These are phyloP conservation scores for Thielaviopsis ethacetica DNA, from an alignment of 2,329 filamentous ascomycete species.

Conservation along the genomic window DNA sequence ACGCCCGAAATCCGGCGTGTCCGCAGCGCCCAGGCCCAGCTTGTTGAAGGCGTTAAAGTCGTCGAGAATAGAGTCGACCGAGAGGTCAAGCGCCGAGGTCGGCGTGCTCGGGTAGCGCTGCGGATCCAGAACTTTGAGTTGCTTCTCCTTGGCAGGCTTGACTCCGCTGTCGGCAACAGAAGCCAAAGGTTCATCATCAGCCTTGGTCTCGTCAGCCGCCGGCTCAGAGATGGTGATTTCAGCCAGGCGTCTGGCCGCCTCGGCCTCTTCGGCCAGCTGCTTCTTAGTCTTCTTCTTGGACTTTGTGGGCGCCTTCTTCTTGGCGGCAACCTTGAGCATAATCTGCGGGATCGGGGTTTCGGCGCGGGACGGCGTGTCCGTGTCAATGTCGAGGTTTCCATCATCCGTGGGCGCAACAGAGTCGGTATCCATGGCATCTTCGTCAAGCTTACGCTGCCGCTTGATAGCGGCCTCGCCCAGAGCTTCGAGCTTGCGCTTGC, in stretches of 20 bases:
- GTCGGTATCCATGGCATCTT: conserved; percentile 57
- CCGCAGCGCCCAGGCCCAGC: conserved; percentile 26
- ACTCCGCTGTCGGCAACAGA: conserved; percentile 31
- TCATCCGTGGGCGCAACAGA: conserved; percentile 34
- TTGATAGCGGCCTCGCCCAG: conserved; percentile 42
- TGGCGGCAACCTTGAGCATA: conserved; percentile 35
- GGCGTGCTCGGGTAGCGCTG: conserved; percentile 33
- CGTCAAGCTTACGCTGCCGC: conserved; percentile 63
- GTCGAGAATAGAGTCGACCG: conserved; percentile 29
- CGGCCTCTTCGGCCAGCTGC: conserved; percentile 51
- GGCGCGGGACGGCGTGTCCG: conserved; percentile 28
- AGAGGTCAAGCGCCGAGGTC: conserved; percentile 28
- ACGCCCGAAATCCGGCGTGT: conserved; percentile 32
- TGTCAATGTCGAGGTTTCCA: conserved; percentile 24
- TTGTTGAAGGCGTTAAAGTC: conserved; percentile 22
- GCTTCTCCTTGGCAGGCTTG: conserved; percentile 16
- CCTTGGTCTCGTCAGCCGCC: conserved; percentile 12
- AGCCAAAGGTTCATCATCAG: conserved; percentile 21
- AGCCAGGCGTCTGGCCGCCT: conserved; percentile 34
- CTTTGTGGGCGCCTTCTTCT: conserved; percentile 30
- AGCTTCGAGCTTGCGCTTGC: conserved; percentile 56
- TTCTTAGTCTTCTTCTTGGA: conserved; percentile 66
- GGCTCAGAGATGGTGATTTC: conserved; percentile 3
- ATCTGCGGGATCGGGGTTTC: conserved; percentile 27
- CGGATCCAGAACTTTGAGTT: conserved; percentile 23